phyloP scores from a whole-genome alignment of 306 rosid species.

The Citrullus amarus region DNA sequence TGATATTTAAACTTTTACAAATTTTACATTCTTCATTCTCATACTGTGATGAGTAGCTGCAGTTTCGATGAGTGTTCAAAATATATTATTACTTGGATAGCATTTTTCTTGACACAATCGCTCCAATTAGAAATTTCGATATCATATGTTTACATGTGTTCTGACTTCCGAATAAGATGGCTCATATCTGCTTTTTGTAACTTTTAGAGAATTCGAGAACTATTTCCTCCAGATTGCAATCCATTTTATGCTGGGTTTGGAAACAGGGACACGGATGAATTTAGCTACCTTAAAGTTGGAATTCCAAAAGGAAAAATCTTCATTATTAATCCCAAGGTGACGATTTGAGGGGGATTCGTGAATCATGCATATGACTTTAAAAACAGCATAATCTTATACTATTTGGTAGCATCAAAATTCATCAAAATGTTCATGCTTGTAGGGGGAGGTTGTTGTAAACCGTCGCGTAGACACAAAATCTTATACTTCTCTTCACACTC shows the following conservation, averaged over 20 bases:
- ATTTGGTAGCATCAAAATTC: neutral
- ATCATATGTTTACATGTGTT: neutral
- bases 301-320: slow-evolving; percentile 86
- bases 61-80: neutral
- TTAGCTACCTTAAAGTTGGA: slow-evolving; percentile 93
- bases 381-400: neutral
- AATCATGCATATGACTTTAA: neutral
- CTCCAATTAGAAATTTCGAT: neutral
- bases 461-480: slow-evolving; percentile 61
- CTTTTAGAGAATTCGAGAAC: slow-evolving; percentile 60
- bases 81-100: neutral
- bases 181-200: neutral
- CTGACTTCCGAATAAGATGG: neutral
- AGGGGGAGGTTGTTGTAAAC: slow-evolving; percentile 87
- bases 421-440: slow-evolving; percentile 16
- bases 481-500: slow-evolving; percentile 76
- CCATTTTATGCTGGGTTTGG: slow-evolving; percentile 99
- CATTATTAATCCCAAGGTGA: slow-evolving; percentile 90
- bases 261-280: slow-evolving; percentile 89
- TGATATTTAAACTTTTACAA: neutral
- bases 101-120: too few species aligned
- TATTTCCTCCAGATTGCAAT: slow-evolving; percentile 78
- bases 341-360: neutral
- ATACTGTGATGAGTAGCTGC: neutral
- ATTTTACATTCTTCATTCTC: slow-evolving; percentile 5